These are phyloP conservation scores for Apophysomyces elegans DNA, from an alignment of 371 early-diverging fungal genomes.

Conservation along the genomic window DNA sequence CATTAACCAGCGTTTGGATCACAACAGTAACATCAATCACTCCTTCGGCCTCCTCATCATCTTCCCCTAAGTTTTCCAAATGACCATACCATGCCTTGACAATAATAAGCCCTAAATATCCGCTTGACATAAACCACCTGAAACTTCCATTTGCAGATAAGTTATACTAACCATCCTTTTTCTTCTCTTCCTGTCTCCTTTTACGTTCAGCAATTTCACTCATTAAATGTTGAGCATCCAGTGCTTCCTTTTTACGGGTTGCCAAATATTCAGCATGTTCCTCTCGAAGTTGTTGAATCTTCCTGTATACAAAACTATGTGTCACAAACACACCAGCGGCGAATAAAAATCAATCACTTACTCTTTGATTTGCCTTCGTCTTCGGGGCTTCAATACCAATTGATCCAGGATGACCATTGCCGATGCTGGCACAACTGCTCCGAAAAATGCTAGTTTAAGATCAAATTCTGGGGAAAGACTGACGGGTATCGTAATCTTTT, in stretches of 20 bases:
- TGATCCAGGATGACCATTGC: constrained; percentile 70
- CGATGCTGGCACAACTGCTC: constrained; percentile 69
- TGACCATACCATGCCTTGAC: constrained; percentile 89
- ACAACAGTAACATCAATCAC: constrained; percentile 87
- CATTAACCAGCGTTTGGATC: constrained; percentile 82
- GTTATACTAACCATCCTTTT: constrained; percentile 53
- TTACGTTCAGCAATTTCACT: constrained; percentile 71
- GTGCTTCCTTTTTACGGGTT: constrained; percentile 76
- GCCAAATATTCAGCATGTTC: constrained; percentile 78
- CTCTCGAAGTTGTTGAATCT: constrained; percentile 73
- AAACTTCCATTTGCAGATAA: not conserved
- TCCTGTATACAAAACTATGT: constrained; percentile 38
- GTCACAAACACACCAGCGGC: not conserved
- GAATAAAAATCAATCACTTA: constrained; percentile 31
- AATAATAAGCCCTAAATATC: constrained; percentile 75
- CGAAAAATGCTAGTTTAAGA: constrained; percentile 66
- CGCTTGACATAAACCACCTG: constrained; percentile 3
- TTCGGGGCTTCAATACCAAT: constrained; percentile 70
- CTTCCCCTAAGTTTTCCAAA: constrained; percentile 47
- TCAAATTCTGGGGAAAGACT: constrained; percentile 77
- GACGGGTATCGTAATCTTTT: constrained; percentile 83
- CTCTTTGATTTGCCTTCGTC: constrained; percentile 63
- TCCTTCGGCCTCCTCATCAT: constrained; percentile 29
- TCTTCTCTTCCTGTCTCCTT: constrained; percentile 66
- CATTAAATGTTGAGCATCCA: constrained; percentile 78